phyloP scores from a whole-genome alignment of 2,329 filamentous ascomycete species.

The Paecilomyces variotii region DNA sequence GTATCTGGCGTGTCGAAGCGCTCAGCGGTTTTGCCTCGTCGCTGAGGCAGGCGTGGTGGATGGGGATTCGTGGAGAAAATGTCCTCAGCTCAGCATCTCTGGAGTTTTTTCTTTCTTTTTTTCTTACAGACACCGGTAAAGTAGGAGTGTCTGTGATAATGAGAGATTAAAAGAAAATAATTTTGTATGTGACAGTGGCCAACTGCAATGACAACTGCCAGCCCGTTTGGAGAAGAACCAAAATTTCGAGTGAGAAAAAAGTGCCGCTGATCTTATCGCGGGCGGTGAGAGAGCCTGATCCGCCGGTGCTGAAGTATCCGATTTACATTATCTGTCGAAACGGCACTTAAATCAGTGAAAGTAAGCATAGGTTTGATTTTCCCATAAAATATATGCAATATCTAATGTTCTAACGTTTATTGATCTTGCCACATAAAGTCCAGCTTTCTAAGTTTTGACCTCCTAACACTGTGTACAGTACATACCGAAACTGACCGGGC shows the following conservation, averaged over 20 bases:
- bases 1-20: background rate
- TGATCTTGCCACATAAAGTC: no score
- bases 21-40: background rate
- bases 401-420: no score
- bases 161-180: background rate
- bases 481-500: background rate
- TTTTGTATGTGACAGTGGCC: background rate
- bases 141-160: no score
- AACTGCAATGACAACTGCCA: background rate
- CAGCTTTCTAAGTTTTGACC: background rate
- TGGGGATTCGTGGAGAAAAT: background rate
- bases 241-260: conserved; percentile 1
- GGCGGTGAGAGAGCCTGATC: background rate
- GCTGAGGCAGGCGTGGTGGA: background rate
- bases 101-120: background rate
- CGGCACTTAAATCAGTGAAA: no score
- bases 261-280: background rate
- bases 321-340: no score
- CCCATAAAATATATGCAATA: no score
- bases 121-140: no score
- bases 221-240: background rate
- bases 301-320: background rate
- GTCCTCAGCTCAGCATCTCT: background rate
- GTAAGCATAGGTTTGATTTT: no score
- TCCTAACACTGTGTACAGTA: background rate